Percentiles rank a stretch among this genome's conserved stretches.
Conservation (phyloP, 139 green algal genomes). For the Volvox reticuliferus region DNA sequence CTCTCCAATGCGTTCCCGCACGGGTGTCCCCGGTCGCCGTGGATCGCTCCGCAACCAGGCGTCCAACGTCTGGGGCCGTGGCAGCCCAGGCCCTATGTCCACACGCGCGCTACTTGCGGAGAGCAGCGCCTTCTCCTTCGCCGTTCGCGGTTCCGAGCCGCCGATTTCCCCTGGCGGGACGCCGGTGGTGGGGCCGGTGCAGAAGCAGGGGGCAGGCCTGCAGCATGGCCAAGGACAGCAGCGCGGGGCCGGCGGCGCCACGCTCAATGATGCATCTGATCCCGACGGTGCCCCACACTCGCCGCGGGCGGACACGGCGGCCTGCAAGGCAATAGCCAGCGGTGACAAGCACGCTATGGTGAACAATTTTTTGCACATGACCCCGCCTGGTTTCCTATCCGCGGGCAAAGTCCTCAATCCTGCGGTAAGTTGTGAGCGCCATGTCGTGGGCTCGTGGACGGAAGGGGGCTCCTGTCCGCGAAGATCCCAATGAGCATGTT, state of each 20-base stretch:
- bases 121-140: constrained; percentile 18
- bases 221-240: neutral
- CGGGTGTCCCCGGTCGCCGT: neutral
- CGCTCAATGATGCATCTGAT: constrained; percentile 5
- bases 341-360: neutral
- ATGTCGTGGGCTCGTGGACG: no score
- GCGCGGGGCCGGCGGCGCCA: neutral
- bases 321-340: neutral
- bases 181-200: no score
- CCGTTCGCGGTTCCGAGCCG: neutral
- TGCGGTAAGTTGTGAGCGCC: neutral
- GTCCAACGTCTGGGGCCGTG: neutral
- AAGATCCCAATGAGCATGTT: no score
- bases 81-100: neutral
- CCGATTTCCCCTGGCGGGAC: neutral
- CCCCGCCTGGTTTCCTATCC: constrained; percentile 15
- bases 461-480: no score
- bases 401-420: constrained; percentile 43
- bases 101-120: neutral
- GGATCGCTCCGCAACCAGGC: neutral
- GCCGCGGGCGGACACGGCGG: neutral
- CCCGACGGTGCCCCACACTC: constrained; percentile 12
- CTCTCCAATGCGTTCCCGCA: neutral
- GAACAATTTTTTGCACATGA: constrained; percentile 32
- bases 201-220: neutral